Percentiles rank a stretch among this genome's conserved stretches.
Evolutionary conservation across 1,284 basidiomycete genomes (phyloP).

Genomic region (Pseudomicrostroma phylloplanum): DNA sequence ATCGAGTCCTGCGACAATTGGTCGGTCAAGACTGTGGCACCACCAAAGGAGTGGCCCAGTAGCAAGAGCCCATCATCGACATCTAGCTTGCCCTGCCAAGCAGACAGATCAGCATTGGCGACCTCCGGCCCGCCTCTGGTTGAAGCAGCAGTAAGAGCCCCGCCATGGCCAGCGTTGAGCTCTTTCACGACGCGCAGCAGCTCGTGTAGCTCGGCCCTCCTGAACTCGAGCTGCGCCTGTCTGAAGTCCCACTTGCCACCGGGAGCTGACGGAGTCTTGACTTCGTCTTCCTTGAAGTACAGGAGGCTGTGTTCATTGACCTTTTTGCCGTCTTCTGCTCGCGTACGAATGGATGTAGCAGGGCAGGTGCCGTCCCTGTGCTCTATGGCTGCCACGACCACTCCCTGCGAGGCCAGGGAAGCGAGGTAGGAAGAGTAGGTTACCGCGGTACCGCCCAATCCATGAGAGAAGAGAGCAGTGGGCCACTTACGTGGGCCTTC

Average conservation of each 20-base stretch:
- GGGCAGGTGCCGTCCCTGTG: conserved; percentile 37
- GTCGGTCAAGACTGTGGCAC: conserved; percentile 27
- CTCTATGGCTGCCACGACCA: conserved; percentile 40
- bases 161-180: conserved; percentile 23
- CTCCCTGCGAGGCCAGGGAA: conserved; percentile 30
- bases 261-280: no score
- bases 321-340: background rate
- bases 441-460: conserved; percentile 32
- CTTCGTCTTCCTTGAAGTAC: conserved; percentile 27
- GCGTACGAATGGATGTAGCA: conserved; percentile 20
- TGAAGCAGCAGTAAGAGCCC: background rate
- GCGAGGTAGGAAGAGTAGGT: conserved; percentile 34
- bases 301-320: conserved; percentile 13
- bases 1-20: conserved; percentile 18
- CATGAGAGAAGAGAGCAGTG: conserved; percentile 32
- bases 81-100: no score
- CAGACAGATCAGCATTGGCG: no score
- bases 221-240: conserved; percentile 29
- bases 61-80: conserved; percentile 13
- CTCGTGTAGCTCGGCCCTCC: conserved; percentile 30
- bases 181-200: conserved; percentile 22
- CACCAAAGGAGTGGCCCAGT: conserved; percentile 39
- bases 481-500: background rate
- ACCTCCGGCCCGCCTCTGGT: background rate
- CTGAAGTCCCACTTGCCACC: background rate